Evolutionary conservation across 176 grass and related monocot species (phyloP).

Genomic region (Triticum timopheevii): DNA sequence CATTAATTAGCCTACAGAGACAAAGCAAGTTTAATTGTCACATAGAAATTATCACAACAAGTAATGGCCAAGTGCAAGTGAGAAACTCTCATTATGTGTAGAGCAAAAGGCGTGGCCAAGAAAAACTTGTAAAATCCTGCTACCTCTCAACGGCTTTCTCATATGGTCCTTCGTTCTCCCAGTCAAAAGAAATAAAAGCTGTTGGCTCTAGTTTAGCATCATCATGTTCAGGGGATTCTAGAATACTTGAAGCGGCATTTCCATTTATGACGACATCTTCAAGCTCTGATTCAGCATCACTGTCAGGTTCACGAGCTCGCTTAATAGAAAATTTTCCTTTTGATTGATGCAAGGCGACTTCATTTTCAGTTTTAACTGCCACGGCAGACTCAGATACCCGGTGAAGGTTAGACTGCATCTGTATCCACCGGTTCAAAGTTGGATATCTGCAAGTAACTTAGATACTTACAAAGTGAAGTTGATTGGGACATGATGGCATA

Average conservation of each 20-base stretch:
- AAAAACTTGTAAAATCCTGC: constrained; percentile 1
- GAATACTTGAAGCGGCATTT: constrained; percentile 47
- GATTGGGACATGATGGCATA: constrained; percentile 20
- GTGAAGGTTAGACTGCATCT: constrained; percentile 99
- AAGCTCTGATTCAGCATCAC: constrained; percentile 70
- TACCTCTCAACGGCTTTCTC: constrained; percentile 94
- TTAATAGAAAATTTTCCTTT: constrained; percentile 69
- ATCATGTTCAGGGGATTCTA: constrained; percentile 55
- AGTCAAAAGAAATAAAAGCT: constrained; percentile 86
- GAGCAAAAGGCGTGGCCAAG: constrained; percentile 16
- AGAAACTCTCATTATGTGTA: constrained; percentile 16
- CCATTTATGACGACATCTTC: constrained; percentile 47
- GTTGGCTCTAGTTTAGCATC: constrained; percentile 55
- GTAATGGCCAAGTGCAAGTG: not conserved
- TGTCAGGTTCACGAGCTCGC: constrained; percentile 71
- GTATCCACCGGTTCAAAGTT: constrained; percentile 97
- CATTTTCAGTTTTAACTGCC: constrained; percentile 50
- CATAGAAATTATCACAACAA: constrained; percentile 24
- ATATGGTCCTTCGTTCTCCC: constrained; percentile 90
- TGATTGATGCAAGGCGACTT: constrained; percentile 43
- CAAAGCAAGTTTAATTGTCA: constrained; percentile 33
- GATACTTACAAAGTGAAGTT: constrained; percentile 25
- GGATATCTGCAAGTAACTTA: constrained; percentile 65
- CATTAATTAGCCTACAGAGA: constrained; percentile 84
- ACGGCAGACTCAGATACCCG: constrained; percentile 74